Evolutionary conservation across 768 basidiomycete species (phyloP).

Genomic region (Lyophyllum shimeji): DNA sequence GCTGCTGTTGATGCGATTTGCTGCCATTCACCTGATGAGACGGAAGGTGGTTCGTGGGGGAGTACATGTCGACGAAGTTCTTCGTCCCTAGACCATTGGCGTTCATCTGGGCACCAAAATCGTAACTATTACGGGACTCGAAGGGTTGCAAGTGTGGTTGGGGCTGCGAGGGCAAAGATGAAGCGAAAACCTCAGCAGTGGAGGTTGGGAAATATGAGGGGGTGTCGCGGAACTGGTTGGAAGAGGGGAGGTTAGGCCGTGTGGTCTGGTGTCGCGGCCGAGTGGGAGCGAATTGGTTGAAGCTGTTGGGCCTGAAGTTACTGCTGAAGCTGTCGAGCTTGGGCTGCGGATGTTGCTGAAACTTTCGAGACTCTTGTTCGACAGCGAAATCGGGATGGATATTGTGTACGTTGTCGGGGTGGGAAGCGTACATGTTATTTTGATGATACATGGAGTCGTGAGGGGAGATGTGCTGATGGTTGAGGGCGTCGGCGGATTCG

Average conservation of each 20-base stretch:
- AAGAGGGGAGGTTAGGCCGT: slow-evolving; percentile 31
- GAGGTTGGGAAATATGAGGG: slow-evolving; percentile 30
- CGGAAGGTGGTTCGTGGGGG: slow-evolving; percentile 19
- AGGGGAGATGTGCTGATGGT: slow-evolving; percentile 31
- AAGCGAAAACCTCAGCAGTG: slow-evolving; percentile 31
- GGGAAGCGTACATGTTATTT: slow-evolving; percentile 32
- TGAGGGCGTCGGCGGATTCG: slow-evolving; percentile 48
- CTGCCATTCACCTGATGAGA: slow-evolving; percentile 19
- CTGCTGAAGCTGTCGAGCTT: slow-evolving; percentile 37
- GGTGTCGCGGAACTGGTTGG: slow-evolving; percentile 36
- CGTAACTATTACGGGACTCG: slow-evolving; percentile 35
- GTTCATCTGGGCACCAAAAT: slow-evolving; percentile 30
- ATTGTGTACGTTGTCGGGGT: slow-evolving; percentile 35
- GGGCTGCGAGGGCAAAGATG: slow-evolving; percentile 38
- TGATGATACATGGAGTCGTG: slow-evolving; percentile 37
- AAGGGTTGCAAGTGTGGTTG: slow-evolving; percentile 36
- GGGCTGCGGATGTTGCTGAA: slow-evolving; percentile 26
- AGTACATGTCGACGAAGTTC: slow-evolving; percentile 28
- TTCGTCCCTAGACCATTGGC: slow-evolving; percentile 27
- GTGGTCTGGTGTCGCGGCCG: slow-evolving; percentile 39
- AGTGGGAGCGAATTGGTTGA: slow-evolving; percentile 38
- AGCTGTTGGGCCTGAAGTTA: slow-evolving; percentile 26
- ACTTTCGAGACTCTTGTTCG: slow-evolving; percentile 39
- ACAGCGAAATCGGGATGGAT: slow-evolving; percentile 35
- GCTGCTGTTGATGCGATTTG: slow-evolving; percentile 23